Percentiles rank a stretch among this genome's conserved stretches.
phyloP scores from a whole-genome alignment of 2,329 filamentous ascomycete species.

The Cladophialophora yegresii region DNA sequence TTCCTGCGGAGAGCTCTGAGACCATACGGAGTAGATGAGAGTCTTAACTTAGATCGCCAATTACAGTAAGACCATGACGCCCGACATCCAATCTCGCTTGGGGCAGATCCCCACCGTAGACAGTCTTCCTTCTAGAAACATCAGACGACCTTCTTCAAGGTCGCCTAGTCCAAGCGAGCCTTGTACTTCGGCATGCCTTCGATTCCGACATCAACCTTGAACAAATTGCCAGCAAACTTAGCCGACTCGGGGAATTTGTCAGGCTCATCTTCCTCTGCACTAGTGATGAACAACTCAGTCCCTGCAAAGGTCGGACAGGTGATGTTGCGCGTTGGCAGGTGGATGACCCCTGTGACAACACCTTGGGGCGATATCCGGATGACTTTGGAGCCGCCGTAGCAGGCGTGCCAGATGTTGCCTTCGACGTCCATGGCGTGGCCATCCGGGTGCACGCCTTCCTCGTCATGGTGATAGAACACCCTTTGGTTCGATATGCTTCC shows the following conservation, averaged over 20 bases:
- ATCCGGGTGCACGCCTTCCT: slow-evolving; percentile 67
- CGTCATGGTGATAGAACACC: slow-evolving; percentile 70
- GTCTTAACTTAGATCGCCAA: not conserved
- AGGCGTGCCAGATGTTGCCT: slow-evolving; percentile 83
- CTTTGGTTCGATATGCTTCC: slow-evolving; percentile 69
- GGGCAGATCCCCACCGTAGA: not conserved
- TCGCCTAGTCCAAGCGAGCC: slow-evolving; percentile 56
- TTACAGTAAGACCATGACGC: not conserved
- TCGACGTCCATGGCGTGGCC: slow-evolving; percentile 81
- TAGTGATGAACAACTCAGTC: slow-evolving; percentile 74
- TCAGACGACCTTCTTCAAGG: not conserved
- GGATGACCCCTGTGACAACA: slow-evolving; percentile 71
- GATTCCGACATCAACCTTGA: slow-evolving; percentile 51
- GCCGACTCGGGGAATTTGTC: slow-evolving; percentile 64
- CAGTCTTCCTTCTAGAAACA: slow-evolving; percentile 21
- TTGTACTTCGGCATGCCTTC: slow-evolving; percentile 62
- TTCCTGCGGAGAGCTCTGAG: not conserved
- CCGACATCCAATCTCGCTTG: slow-evolving; percentile 16
- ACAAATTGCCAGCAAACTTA: slow-evolving; percentile 64
- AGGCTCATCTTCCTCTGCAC: slow-evolving; percentile 68
- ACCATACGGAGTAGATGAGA: not conserved
- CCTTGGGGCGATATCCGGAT: slow-evolving; percentile 72
- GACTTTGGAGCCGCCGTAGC: slow-evolving; percentile 77
- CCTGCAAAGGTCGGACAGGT: slow-evolving; percentile 82
- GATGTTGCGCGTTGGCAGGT: slow-evolving; percentile 73